These are phyloP conservation scores for Euphorbia pulcherrima DNA, from an alignment of 345 rosid species.

Conservation along the genomic window DNA sequence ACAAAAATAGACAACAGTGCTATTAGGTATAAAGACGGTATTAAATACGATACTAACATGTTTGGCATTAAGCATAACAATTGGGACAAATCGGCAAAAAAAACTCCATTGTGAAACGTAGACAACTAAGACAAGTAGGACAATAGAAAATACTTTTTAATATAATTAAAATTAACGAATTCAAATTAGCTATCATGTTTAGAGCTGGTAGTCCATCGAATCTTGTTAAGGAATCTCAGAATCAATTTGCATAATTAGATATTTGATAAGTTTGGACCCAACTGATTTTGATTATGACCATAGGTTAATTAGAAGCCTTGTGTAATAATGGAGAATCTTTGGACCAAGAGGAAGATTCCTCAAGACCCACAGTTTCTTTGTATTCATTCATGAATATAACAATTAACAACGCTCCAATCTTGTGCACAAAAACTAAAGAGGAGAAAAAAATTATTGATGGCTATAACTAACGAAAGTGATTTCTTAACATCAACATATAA, in stretches of 20 bases:
- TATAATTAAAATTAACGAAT: too few species aligned
- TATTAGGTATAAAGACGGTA: background rate
- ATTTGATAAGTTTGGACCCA: background rate
- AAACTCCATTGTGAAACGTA: background rate
- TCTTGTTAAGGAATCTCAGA: background rate
- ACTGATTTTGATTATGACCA: background rate
- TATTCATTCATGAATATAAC: too few species aligned
- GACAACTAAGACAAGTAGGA: background rate
- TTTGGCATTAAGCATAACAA: background rate
- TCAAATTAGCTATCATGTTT: too few species aligned
- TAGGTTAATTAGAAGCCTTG: background rate
- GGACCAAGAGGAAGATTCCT: background rate
- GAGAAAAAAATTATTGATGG: background rate
- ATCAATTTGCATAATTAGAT: background rate
- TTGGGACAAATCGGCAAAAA: background rate
- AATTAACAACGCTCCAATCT: background rate
- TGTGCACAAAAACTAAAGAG: background rate
- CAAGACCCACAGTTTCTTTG: background rate
- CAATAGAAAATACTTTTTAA: too few species aligned
- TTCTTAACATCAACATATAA: background rate
- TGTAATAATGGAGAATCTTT: background rate
- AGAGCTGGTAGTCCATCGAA: constrained; percentile 4
- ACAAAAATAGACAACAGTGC: background rate
- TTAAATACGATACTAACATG: background rate
- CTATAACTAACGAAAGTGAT: background rate